A percentile compares a stretch with the other conserved stretches of the same genome.
These are phyloP conservation scores for Tolypocladium inflatum DNA, from an alignment of 2,329 filamentous ascomycete species.

Conservation along the genomic window DNA sequence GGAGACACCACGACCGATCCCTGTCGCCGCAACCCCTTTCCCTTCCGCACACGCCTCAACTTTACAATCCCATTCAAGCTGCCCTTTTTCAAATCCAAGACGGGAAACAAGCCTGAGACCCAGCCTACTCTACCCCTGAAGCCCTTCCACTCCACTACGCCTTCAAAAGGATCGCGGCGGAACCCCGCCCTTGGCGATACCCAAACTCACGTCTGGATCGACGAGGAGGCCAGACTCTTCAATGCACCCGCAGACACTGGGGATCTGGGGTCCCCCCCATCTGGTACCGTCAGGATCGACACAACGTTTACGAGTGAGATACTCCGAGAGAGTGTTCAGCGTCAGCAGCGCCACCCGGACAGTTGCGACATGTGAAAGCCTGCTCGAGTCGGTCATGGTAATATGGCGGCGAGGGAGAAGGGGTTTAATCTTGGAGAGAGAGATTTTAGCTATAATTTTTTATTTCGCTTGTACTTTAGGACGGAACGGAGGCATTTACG, in stretches of 20 bases:
- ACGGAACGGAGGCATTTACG: background rate
- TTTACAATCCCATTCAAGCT: conserved; percentile 13
- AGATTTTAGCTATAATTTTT: background rate
- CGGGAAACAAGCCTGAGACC: background rate
- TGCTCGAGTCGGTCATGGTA: background rate
- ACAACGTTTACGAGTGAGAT: background rate
- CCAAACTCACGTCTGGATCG: background rate
- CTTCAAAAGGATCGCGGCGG: background rate
- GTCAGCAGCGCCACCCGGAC: background rate
- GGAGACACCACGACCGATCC: background rate
- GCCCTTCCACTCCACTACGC: background rate
- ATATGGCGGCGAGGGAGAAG: background rate
- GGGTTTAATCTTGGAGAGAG: background rate
- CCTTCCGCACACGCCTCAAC: conserved; percentile 22
- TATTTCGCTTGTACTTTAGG: background rate
- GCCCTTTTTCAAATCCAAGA: conserved; percentile 7
- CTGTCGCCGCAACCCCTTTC: conserved; percentile 17
- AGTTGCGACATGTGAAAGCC: background rate
- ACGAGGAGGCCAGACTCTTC: background rate
- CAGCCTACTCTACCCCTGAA: background rate
- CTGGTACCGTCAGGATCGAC: background rate
- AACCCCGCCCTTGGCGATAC: background rate
- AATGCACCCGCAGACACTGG: background rate
- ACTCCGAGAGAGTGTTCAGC: background rate
- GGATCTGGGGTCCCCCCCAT: background rate